Percentiles rank a stretch among this genome's conserved stretches.
phyloP scores from a whole-genome alignment of 2,329 filamentous ascomycete species.

The Penicillium brasilianum region DNA sequence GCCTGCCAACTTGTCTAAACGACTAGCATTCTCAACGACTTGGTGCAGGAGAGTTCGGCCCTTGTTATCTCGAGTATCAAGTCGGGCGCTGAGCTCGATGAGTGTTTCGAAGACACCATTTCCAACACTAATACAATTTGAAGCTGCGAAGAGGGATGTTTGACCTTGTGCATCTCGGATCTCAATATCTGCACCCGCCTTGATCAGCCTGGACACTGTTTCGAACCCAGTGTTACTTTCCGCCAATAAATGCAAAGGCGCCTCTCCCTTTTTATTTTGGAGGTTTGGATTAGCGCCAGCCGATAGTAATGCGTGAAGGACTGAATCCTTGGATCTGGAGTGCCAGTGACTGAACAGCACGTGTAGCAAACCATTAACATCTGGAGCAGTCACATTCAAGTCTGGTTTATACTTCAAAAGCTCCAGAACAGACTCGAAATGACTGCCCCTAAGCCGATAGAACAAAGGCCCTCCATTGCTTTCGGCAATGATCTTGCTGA shows the following conservation, averaged over 20 bases:
- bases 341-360: neutral
- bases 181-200: conserved; percentile 14
- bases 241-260: conserved; percentile 11
- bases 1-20: neutral
- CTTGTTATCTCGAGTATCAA: conserved; percentile 20
- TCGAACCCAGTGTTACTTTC: neutral
- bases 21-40: neutral
- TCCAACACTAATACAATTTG: too few relatives aligned
- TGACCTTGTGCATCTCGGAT: conserved; percentile 9
- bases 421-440: neutral
- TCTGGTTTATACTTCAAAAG: neutral
- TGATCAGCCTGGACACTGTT: neutral
- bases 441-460: neutral
- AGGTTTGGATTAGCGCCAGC: conserved; percentile 17
- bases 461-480: neutral
- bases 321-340: neutral
- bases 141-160: conserved; percentile 14
- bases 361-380: conserved; percentile 6
- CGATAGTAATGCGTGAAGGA: conserved; percentile 14
- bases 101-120: neutral
- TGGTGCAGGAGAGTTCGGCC: conserved; percentile 17
- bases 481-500: neutral
- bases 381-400: neutral
- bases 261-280: conserved; percentile 9
- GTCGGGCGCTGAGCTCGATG: conserved; percentile 5